Conservation (phyloP, 805 yeast genomes). For the Candida tallmaniae region DNA sequence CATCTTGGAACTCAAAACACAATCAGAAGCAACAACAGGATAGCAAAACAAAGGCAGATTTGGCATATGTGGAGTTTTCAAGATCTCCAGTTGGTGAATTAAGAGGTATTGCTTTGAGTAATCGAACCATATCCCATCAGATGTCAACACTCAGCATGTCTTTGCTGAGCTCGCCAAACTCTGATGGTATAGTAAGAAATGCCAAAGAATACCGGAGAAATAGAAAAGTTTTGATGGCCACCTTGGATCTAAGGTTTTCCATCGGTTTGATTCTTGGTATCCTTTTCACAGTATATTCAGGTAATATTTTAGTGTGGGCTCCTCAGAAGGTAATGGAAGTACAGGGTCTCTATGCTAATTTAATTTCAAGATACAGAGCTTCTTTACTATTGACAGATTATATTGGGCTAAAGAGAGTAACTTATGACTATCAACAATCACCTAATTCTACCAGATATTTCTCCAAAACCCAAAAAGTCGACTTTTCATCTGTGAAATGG, state of each 20-base stretch:
- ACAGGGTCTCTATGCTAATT: constrained; percentile 84
- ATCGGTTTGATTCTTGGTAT: constrained; percentile 84
- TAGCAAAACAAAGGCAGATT: constrained; percentile 35
- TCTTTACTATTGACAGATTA: constrained; percentile 81
- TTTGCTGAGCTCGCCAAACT: constrained; percentile 59
- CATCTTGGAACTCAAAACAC: constrained; percentile 18
- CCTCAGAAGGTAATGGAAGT: constrained; percentile 68
- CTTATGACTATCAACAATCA: constrained; percentile 85
- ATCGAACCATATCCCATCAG: constrained; percentile 82
- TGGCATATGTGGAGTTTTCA: constrained; percentile 91
- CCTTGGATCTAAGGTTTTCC: constrained; percentile 47
- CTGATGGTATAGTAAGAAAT: constrained; percentile 48
- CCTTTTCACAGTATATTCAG: constrained; percentile 76
- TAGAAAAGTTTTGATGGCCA: constrained; percentile 51
- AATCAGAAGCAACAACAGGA: constrained; percentile 11
- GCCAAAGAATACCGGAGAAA: constrained; percentile 28
- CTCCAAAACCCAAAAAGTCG: constrained; percentile 69
- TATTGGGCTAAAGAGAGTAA: constrained; percentile 82
- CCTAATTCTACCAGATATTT: constrained; percentile 82
- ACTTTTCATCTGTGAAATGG: constrained; percentile 79
- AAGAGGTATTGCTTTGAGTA: constrained; percentile 91
- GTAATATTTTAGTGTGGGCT: constrained; percentile 76
- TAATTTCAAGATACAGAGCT: constrained; percentile 66
- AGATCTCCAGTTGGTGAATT: constrained; percentile 87
- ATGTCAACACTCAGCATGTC: constrained; percentile 72